Evolutionary conservation across 1,284 basidiomycete species (phyloP), one percentile per base, ranked within the genome.

Genomic region (Leccinum pallidistipes): DNA sequence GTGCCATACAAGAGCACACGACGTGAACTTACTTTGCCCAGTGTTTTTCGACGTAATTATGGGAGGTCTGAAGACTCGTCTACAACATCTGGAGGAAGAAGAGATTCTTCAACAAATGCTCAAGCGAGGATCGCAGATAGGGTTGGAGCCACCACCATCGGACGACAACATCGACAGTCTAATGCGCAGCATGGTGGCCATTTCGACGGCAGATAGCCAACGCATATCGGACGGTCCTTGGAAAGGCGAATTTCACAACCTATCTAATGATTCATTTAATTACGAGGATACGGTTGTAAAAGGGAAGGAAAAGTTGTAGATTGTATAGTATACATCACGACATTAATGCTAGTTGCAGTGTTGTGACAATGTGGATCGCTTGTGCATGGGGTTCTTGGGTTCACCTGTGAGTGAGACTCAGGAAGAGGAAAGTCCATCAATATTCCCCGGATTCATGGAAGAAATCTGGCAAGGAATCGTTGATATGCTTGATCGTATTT

Each of bases 81-180:
- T 90, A 24, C 79, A 78, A 43, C 71, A 80, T 58, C 71, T 90
- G n/a, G 83, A 87, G 65, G 87, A 90, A 53, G 82, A 90, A 64
- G 86, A 88, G 53, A 70, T 85, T 21, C 85, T 88, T 65, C 87
- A 89, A 64, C 81, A 83, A 60, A 81, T 80, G 27, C 71, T 87
- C n/a, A 74, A 83, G 29, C 82, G 80, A 47, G 82, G 84, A 57
- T 84, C 86, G 4, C 81, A 79, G 61, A 79, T 82, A 45, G 80
- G 78, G 29, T 68, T 83, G 45, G 83, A 86, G 59, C 77, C 77
- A 5, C 79, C 81, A 49, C 80, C 84, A 1, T 79, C 81, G 12
- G 80, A 86, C 11, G 77, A 77, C 43, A 82, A 88, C 63, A 79
- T 91, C 56, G 86, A 88, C 70, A 68, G 71, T 11, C 81, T 91